These are phyloP conservation scores for Cercospora nicotianae DNA, from an alignment of 2,329 filamentous ascomycete species.

Conservation along the genomic window DNA sequence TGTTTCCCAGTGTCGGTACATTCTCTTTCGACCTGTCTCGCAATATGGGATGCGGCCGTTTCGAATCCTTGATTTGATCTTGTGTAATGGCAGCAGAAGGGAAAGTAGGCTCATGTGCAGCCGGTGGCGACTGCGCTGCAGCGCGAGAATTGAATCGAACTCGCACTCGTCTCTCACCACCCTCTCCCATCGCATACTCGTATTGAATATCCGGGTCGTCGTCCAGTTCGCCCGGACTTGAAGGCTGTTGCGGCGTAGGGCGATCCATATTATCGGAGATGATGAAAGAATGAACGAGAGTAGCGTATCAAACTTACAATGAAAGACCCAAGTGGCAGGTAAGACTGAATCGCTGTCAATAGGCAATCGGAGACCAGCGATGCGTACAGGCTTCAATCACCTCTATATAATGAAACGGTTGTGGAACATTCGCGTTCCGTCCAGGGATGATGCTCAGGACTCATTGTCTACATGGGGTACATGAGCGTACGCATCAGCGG, in stretches of 20 bases:
- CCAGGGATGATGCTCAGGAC: background rate
- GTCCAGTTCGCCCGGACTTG: conserved; percentile 12
- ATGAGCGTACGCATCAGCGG: too few relatives aligned
- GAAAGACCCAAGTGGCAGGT: background rate
- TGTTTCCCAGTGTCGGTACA: background rate
- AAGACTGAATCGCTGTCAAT: background rate
- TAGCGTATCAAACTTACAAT: background rate
- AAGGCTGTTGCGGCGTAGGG: background rate
- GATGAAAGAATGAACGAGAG: background rate
- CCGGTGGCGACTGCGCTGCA: conserved; percentile 1
- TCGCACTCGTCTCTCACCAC: conserved; percentile 5
- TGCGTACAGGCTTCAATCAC: background rate
- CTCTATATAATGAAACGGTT: conserved; percentile 6
- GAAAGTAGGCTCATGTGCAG: conserved; percentile 1
- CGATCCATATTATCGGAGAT: background rate
- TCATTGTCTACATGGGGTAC: background rate
- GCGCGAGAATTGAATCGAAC: conserved; percentile 14
- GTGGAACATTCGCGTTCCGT: background rate
- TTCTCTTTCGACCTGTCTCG: conserved; percentile 12
- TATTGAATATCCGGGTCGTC: conserved; percentile 12
- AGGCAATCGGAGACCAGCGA: background rate
- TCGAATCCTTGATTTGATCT: conserved; percentile 9
- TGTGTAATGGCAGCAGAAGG: conserved; percentile 16
- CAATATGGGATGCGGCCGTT: conserved; percentile 13
- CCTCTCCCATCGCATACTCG: background rate